Base-by-base conservation (phyloP, 2,329 filamentous ascomycete species). In the Claviceps digitariae region DNA sequence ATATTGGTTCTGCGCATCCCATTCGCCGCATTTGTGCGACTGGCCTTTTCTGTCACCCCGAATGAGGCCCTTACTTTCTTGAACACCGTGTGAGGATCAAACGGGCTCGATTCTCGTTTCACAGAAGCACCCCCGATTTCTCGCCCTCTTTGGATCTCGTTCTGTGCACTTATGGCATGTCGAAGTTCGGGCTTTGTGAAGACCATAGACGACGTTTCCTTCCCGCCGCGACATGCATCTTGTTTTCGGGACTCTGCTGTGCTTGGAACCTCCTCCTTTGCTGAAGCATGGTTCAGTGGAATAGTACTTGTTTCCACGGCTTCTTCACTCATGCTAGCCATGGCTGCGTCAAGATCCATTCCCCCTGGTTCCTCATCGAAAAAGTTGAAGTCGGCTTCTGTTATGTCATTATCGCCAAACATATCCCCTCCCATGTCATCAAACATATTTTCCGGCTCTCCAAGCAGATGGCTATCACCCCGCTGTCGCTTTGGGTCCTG, bases 321-420 rank as follows among this genome's bases (percentile, higher is more conserved):
- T 52, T 56, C 48, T 23, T 58, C 49, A 51, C 53, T 44, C 43
- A 53, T 13, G 48, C 57, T 54, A 15, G 53, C 56, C 59, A 68
- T 64, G 1, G 63, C 51, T 21, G 65, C 59, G 23, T 70, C 68
- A 43, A 74, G 54, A 44, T 70, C 70, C 25, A 68, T 65, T 12
- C 66, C 68, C 2, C 65, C 71, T 3, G 76, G 73, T 27, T 76
- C 69, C 56, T 85, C 82, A 60, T 91, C 86, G 59, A 91, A 91
- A 66, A 90, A 91, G 63, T 79, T 87, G 64, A 91, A 91, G 62
- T 93, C 87, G 6, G 82, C 86, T 59, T 93, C 87, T 1, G 84
- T 90, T n/a, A 91, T 75, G 58, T 82, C 79, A 57, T 81, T 77
- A n/a, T 82, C 79, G n/a, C 77, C 82, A 66, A 87, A 88, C 59